Evolutionary conservation across 129 eudicot species (phyloP).

Genomic region (Logfia minima): DNA sequence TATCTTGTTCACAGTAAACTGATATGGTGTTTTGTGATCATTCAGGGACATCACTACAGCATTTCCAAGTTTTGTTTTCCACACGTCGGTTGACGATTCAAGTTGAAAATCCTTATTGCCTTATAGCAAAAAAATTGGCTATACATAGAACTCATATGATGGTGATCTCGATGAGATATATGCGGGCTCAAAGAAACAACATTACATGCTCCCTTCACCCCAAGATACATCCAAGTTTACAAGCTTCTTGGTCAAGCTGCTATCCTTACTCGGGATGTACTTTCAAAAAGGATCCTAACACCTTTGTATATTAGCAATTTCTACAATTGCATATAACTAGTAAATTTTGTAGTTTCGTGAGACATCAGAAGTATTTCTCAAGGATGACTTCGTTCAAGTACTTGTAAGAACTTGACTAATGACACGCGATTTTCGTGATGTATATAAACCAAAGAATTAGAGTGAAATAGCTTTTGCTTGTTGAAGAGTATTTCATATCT

Average conservation of each 20-base stretch:
- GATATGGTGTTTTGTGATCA: slow-evolving; percentile 14
- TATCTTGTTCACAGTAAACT: neutral
- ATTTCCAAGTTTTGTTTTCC: slow-evolving; percentile 90
- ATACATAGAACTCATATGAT: slow-evolving; percentile 4
- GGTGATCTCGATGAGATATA: slow-evolving; percentile 13
- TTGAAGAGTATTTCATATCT: neutral
- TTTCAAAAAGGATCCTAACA: neutral
- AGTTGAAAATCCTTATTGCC: slow-evolving; percentile 23
- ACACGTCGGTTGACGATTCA: slow-evolving; percentile 77
- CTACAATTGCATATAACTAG: slow-evolving; percentile 12
- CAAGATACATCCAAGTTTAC: slow-evolving; percentile 12
- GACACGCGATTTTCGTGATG: neutral
- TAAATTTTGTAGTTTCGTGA: neutral
- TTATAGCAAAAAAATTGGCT: neutral
- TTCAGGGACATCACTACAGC: slow-evolving; percentile 70
- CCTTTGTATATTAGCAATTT: neutral
- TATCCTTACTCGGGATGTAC: neutral
- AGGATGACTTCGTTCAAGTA: slow-evolving; percentile 8
- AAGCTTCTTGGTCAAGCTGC: neutral
- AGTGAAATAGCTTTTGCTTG: neutral
- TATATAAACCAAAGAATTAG: neutral
- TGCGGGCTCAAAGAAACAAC: neutral
- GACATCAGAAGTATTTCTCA: neutral
- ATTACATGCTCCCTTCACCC: slow-evolving; percentile 7
- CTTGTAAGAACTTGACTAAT: neutral